Conservation (phyloP, 768 basidiomycete genomes). For the Saitozyma sp. region DNA sequence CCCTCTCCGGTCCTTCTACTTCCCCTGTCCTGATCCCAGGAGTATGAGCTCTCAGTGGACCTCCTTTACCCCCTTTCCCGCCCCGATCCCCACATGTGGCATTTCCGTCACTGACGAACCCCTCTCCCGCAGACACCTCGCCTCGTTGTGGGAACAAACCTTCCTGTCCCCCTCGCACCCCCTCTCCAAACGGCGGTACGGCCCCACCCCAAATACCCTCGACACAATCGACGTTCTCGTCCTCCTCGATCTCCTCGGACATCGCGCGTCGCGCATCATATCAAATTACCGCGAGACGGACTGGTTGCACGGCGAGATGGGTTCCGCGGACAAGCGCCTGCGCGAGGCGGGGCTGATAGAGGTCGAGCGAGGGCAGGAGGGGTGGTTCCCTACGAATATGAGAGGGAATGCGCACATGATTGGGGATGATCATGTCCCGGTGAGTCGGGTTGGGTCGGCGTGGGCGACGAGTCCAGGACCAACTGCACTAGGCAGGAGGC, state of each 20-base stretch:
- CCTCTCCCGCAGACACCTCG: conserved; percentile 68
- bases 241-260: conserved; percentile 87
- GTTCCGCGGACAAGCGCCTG: conserved; percentile 69
- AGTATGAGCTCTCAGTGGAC: too few species aligned
- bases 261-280: conserved; percentile 68
- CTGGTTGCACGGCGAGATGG: conserved; percentile 84
- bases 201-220: conserved; percentile 64
- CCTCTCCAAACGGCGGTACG: conserved; percentile 55
- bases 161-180: conserved; percentile 62
- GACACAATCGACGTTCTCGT: conserved; percentile 84
- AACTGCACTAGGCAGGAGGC: neutral
- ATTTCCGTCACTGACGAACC: neutral
- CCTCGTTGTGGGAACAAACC: conserved; percentile 74
- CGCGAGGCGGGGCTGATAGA: conserved; percentile 65
- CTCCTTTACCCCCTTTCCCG: neutral
- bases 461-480: too few species aligned
- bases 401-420: conserved; percentile 55
- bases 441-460: conserved; percentile 18
- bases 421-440: conserved; percentile 89
- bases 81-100: neutral
- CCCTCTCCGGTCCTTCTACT: too few species aligned
- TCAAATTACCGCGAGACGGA: conserved; percentile 85
- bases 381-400: conserved; percentile 28
- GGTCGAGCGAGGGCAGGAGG: conserved; percentile 26
- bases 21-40: too few species aligned